phyloP scores from a whole-genome alignment of 163 green algal species.

The Scenedesmus sp. region DNA sequence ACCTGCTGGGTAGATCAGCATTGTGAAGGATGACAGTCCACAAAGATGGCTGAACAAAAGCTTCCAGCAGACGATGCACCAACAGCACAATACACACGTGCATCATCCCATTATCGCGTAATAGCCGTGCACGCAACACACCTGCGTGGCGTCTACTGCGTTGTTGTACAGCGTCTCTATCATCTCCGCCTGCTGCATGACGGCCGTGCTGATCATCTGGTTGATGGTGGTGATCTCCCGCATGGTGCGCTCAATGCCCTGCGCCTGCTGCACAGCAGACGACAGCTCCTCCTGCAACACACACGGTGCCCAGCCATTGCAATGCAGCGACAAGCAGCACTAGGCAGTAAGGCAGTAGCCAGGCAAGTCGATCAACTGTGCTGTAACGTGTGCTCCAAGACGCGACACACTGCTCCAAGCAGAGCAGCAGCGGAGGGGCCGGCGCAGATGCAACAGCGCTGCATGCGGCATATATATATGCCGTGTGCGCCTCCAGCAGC shows the following conservation, averaged over 20 bases:
- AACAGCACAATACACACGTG: neutral
- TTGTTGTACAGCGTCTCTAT: slow-evolving; percentile 82
- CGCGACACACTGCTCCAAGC: too few relatives aligned
- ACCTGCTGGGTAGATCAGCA: too few relatives aligned
- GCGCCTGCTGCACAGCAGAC: slow-evolving; percentile 54
- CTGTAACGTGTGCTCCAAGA: neutral
- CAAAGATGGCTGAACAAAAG: too few relatives aligned
- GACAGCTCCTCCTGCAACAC: slow-evolving; percentile 73
- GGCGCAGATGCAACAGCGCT: neutral
- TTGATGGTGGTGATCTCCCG: slow-evolving; percentile 85
- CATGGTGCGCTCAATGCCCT: slow-evolving; percentile 74
- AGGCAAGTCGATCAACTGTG: neutral
- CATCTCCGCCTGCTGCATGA: slow-evolving; percentile 80
- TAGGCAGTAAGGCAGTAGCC: neutral
- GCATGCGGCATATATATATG: neutral
- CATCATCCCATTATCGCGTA: neutral
- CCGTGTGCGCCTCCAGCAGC: neutral
- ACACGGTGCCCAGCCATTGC: neutral
- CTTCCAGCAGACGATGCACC: neutral
- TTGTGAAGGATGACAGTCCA: too few relatives aligned
- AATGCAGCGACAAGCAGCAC: neutral
- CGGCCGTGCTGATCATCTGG: slow-evolving; percentile 82
- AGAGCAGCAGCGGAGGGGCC: neutral
- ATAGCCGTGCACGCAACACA: neutral
- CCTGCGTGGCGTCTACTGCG: slow-evolving; percentile 51